Conservation (phyloP, 2,329 filamentous ascomycete species). For the Ramularia endophylla region DNA sequence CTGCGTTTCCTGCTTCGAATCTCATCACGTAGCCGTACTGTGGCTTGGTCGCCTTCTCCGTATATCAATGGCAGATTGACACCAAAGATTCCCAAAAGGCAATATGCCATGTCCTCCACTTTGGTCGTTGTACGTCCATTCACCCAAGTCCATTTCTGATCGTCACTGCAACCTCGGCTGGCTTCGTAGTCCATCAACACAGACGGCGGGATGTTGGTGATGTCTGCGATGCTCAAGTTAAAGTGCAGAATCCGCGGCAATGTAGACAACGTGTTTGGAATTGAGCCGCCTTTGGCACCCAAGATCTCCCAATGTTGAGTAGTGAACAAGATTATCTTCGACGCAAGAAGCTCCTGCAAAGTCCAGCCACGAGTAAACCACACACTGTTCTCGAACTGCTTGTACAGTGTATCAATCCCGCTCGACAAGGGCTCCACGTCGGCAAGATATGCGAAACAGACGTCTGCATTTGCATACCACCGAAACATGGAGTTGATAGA, state of each 20-base stretch:
- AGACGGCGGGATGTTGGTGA: constrained; percentile 5
- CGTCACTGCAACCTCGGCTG: constrained; percentile 3
- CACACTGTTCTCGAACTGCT: not conserved
- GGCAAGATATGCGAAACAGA: constrained; percentile 16
- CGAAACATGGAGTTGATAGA: constrained; percentile 17
- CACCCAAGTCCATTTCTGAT: constrained; percentile 9
- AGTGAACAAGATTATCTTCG: constrained; percentile 5
- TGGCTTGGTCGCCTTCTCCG: constrained; percentile 10
- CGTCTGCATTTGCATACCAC: constrained; percentile 13
- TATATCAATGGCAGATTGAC: constrained; percentile 5
- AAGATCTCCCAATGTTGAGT: constrained; percentile 6
- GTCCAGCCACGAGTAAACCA: constrained; percentile 7
- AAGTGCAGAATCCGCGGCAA: too few species aligned
- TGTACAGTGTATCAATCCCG: not conserved
- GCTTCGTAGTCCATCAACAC: constrained; percentile 6
- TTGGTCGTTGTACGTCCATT: constrained; percentile 6
- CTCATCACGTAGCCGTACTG: not conserved
- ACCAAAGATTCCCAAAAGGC: constrained; percentile 5
- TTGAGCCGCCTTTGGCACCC: constrained; percentile 10
- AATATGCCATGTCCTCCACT: constrained; percentile 7
- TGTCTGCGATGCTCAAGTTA: not conserved
- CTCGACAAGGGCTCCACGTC: constrained; percentile 1
- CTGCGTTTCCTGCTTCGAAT: too few species aligned
- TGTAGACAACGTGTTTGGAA: too few species aligned
- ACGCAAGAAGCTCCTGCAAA: constrained; percentile 8